These are phyloP conservation scores for Stipa capillata DNA, from an alignment of 176 grass and related monocot genomes.

Conservation along the genomic window DNA sequence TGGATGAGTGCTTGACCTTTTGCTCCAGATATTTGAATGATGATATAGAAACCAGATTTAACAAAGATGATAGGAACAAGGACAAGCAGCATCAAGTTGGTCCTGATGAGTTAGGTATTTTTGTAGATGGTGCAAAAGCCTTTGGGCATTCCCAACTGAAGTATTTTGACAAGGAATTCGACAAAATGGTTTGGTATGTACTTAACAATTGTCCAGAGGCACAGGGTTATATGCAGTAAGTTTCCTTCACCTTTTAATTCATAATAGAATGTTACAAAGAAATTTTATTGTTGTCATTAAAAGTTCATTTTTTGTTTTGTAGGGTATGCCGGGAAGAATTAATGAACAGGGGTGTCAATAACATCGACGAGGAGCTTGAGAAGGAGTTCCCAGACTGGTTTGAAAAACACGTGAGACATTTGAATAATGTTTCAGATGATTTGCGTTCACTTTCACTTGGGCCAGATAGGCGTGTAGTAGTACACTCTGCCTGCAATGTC, in stretches of 20 bases:
- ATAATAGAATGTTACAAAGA: too few species aligned
- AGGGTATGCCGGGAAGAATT: neutral
- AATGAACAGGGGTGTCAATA: neutral
- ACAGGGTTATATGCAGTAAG: too few species aligned
- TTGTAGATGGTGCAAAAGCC: too few species aligned
- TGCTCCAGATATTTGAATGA: neutral
- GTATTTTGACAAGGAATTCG: neutral
- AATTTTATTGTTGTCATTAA: too few species aligned
- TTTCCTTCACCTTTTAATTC: too few species aligned
- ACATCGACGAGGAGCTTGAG: neutral
- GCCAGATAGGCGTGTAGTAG: too few species aligned
- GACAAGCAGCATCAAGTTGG: too few species aligned
- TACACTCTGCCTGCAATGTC: too few species aligned
- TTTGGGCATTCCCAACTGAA: too few species aligned
- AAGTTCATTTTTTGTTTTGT: too few species aligned
- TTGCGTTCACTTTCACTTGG: too few species aligned
- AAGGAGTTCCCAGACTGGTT: neutral
- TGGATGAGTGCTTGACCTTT: neutral
- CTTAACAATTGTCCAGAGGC: neutral
- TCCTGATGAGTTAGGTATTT: too few species aligned
- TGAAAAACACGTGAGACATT: neutral
- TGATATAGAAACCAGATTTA: neutral
- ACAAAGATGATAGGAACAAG: neutral
- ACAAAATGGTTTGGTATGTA: neutral
- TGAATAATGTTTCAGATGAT: neutral